Evolutionary conservation across 805 yeast species (phyloP).

Genomic region (Candida maris): DNA sequence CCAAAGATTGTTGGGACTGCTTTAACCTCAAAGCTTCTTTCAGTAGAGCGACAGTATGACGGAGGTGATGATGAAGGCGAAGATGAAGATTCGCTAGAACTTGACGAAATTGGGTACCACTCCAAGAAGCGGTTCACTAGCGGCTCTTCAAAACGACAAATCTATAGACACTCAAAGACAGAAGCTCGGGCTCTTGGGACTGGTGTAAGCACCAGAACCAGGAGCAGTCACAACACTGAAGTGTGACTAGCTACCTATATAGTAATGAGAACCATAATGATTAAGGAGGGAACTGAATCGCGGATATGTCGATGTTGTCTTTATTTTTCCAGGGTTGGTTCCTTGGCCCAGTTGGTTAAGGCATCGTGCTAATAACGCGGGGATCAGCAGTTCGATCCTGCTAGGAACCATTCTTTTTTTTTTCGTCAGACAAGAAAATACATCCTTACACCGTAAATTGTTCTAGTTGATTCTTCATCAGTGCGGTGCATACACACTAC

Average conservation of each 20-base stretch:
- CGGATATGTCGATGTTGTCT: background rate
- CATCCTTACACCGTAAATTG: background rate
- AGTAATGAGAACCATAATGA: too few species aligned
- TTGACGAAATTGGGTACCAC: slow-evolving; percentile 1
- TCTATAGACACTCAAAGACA: background rate
- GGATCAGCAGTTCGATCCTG: slow-evolving; percentile 87
- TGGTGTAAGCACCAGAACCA: background rate
- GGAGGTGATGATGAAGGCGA: background rate
- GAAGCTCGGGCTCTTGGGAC: background rate
- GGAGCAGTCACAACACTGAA: background rate
- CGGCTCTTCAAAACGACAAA: background rate
- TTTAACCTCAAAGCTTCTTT: slow-evolving; percentile 32
- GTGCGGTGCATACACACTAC: too few species aligned
- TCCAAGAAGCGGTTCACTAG: background rate
- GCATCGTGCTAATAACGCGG: slow-evolving; percentile 45
- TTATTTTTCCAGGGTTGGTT: slow-evolving; percentile 16
- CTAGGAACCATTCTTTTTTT: slow-evolving; percentile 59
- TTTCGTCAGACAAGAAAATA: background rate
- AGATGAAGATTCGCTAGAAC: background rate
- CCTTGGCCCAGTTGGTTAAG: slow-evolving; percentile 46
- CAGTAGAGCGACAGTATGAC: background rate
- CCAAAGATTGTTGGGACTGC: slow-evolving; percentile 48
- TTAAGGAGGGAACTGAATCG: too few species aligned
- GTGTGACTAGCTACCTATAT: too few species aligned
- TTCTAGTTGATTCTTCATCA: slow-evolving; percentile 1